phyloP scores from a whole-genome alignment of 805 yeast species.

The Wickerhamomyces xylosicus region DNA sequence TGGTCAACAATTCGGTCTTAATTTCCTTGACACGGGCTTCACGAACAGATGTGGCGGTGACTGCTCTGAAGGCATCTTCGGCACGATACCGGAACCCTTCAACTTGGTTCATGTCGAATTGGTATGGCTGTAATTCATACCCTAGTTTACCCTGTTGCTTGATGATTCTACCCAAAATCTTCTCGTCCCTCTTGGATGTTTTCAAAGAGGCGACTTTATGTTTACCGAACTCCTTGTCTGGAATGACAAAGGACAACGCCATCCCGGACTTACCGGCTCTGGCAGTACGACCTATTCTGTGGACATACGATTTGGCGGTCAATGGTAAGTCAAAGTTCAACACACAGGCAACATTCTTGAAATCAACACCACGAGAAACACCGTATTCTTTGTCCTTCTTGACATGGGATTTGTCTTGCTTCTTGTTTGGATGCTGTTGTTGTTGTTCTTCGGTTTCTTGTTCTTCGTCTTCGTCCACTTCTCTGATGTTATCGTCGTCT shows the following conservation, averaged over 20 bases:
- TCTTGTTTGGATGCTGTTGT: slow-evolving; percentile 7
- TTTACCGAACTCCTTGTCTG: slow-evolving; percentile 74
- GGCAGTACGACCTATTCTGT: slow-evolving; percentile 95
- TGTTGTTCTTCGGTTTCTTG: slow-evolving; percentile 4
- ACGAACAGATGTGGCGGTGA: slow-evolving; percentile 79
- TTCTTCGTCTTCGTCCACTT: slow-evolving; percentile 30
- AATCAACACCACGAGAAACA: slow-evolving; percentile 95
- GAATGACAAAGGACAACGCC: slow-evolving; percentile 87
- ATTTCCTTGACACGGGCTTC: slow-evolving; percentile 90
- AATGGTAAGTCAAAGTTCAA: slow-evolving; percentile 90
- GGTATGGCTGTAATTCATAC: slow-evolving; percentile 72
- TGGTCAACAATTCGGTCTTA: slow-evolving; percentile 74
- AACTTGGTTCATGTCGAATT: slow-evolving; percentile 83
- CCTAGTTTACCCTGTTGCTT: slow-evolving; percentile 70
- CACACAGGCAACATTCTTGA: slow-evolving; percentile 92
- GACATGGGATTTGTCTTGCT: slow-evolving; percentile 21
- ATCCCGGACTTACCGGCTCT: slow-evolving; percentile 95
- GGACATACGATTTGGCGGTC: slow-evolving; percentile 81
- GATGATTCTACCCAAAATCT: slow-evolving; percentile 64
- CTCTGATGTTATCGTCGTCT: slow-evolving; percentile 63
- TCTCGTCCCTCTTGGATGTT: slow-evolving; percentile 77
- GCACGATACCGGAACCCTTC: slow-evolving; percentile 94
- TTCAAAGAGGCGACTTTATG: slow-evolving; percentile 71
- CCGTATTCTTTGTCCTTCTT: slow-evolving; percentile 73
- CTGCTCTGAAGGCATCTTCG: slow-evolving; percentile 95